Evolutionary conservation across 2,329 filamentous ascomycete genomes (phyloP).

Genomic region (Aureobasidium musti): DNA sequence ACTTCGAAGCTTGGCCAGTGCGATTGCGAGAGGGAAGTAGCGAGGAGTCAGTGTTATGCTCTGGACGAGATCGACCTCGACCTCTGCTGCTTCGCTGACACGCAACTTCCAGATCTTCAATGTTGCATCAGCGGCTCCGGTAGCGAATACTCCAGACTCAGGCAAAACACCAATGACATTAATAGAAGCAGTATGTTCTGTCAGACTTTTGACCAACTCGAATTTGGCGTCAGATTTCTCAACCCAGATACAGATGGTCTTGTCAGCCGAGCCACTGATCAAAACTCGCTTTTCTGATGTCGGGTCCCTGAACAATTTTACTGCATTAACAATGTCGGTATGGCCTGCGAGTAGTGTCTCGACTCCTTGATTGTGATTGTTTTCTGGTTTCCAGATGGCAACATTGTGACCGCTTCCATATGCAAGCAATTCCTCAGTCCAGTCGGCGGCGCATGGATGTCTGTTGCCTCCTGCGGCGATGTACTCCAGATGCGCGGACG

Average conservation of each 20-base stretch:
- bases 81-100: neutral
- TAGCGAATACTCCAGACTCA: constrained; percentile 55
- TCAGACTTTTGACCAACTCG: constrained; percentile 52
- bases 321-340: constrained; percentile 74
- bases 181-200: constrained; percentile 71
- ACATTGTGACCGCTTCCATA: constrained; percentile 89
- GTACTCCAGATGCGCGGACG: constrained; percentile 41
- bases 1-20: constrained; percentile 62
- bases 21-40: constrained; percentile 78
- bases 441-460: constrained; percentile 87
- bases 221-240: constrained; percentile 42
- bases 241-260: constrained; percentile 67
- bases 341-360: constrained; percentile 67
- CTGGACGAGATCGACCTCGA: constrained; percentile 59
- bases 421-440: constrained; percentile 73
- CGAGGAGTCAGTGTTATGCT: constrained; percentile 72
- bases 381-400: constrained; percentile 77
- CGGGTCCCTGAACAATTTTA: constrained; percentile 69
- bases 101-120: constrained; percentile 68
- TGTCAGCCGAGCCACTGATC: constrained; percentile 80
- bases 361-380: constrained; percentile 59
- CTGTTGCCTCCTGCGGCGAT: constrained; percentile 85
- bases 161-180: constrained; percentile 60
- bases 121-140: constrained; percentile 64
- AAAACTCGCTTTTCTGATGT: constrained; percentile 59